Evolutionary conservation across 352 stramenopile species (phyloP), one percentile per base, ranked within the genome.

Genomic region (Phytophthora palmivora): DNA sequence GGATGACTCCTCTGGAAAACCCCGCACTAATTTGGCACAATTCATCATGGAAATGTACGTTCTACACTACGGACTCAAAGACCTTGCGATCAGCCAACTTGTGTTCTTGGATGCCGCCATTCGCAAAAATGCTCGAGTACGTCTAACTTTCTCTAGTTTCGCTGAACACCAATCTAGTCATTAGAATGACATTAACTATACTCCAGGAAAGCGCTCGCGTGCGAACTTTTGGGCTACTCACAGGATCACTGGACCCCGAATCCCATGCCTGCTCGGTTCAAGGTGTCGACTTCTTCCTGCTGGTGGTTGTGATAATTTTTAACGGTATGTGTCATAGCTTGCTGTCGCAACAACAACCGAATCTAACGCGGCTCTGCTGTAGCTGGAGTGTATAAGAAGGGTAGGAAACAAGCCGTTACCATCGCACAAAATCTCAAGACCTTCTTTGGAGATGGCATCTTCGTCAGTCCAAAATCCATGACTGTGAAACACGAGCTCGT

Each of bases 31-130:
- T 19, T 32, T 93, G 11, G 81, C 80, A n/a, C 78, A 91, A 57
- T 91, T 90, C 49, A 91, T 93, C 36, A 87, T 89, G 72, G 84
- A 93, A 55, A 87, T 93, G 76, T 93, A 91, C 49, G 82, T 89
- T 24, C 70, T 93, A 9, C 84, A 93, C 59, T 91, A 93, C 51
- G 84, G 82, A 0, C 74, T 93, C 28, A 91, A 91, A 46, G 84
- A 91, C 42, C 72, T 93, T 19, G 84, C 84, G 14, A 87, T 91
- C 65, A 91, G 84, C 34, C 82, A 93, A 43, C 69, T 93, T 30
- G 78, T 93, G 41, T 91, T 89, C 62, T 74, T 93, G 30, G 84
- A 93, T 32, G 82, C 80, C 12, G 79, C 81, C 6, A 88, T 93
- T 37, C 82, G 82, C 11, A 90, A 89, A 49, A 74, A 87, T 41